Percentiles rank a stretch among this genome's conserved stretches.
These are phyloP conservation scores for Mycena rosella DNA, from an alignment of 768 basidiomycete genomes.

Conservation along the genomic window DNA sequence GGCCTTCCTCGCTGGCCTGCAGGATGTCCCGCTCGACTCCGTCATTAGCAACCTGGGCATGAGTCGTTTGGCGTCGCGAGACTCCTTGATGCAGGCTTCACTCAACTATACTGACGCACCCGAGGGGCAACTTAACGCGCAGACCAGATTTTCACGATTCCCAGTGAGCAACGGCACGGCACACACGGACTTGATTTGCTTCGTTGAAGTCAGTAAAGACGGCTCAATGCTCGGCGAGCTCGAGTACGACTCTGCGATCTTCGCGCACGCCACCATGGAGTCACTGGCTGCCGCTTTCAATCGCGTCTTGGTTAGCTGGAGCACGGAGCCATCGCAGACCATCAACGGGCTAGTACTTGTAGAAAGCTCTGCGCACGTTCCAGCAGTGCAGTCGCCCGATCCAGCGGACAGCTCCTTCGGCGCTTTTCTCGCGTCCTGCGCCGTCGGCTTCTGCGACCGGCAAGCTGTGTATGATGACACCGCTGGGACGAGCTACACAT, in stretches of 20 bases:
- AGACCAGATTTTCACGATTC: constrained; percentile 18
- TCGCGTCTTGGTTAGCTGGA: background rate
- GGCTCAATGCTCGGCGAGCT: constrained; percentile 6
- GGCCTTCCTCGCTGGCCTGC: constrained; percentile 1
- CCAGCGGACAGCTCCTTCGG: constrained; percentile 2
- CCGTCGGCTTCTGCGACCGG: background rate
- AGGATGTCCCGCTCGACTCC: constrained; percentile 14
- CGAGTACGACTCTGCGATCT: constrained; percentile 14
- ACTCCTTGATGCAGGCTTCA: constrained; percentile 10
- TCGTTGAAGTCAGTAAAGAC: constrained; percentile 11
- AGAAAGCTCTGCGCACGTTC: background rate
- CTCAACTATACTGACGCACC: constrained; percentile 11
- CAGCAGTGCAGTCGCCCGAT: background rate
- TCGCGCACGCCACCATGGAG: constrained; percentile 1
- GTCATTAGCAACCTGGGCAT: constrained; percentile 8
- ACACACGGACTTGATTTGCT: constrained; percentile 19
- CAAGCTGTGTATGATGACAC: constrained; percentile 24
- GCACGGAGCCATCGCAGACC: background rate
- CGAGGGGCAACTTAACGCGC: background rate
- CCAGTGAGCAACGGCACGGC: constrained; percentile 14
- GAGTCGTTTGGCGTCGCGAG: constrained; percentile 11
- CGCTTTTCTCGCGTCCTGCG: constrained; percentile 5
- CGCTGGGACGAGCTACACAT: constrained; percentile 22
- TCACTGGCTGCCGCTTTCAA: constrained; percentile 6
- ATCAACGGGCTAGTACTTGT: background rate